These are phyloP conservation scores for Kazachstania bromeliacearum DNA, from an alignment of 805 yeast genomes.

Conservation along the genomic window DNA sequence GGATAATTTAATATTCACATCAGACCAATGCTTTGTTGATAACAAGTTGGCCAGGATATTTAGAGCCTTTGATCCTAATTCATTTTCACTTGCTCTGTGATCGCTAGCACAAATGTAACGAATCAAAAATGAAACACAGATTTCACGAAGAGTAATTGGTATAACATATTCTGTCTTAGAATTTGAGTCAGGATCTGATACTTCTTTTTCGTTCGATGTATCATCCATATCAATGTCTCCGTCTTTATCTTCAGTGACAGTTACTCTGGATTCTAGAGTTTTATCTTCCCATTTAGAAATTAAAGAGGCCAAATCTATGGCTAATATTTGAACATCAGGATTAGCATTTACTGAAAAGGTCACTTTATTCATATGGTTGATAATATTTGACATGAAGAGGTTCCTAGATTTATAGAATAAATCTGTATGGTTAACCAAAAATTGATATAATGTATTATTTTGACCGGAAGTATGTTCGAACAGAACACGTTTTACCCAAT, in stretches of 20 bases:
- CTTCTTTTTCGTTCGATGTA: neutral
- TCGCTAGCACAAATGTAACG: slow-evolving; percentile 81
- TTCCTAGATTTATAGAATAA: slow-evolving; percentile 80
- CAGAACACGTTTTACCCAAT: slow-evolving; percentile 87
- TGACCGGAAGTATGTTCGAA: slow-evolving; percentile 85
- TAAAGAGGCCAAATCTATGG: slow-evolving; percentile 82
- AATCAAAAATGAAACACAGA: slow-evolving; percentile 80
- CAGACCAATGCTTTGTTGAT: slow-evolving; percentile 73
- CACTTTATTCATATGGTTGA: slow-evolving; percentile 85
- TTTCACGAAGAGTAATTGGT: slow-evolving; percentile 76
- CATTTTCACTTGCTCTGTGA: slow-evolving; percentile 75
- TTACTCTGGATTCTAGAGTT: slow-evolving; percentile 22
- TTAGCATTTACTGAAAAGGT: slow-evolving; percentile 71
- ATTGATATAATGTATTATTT: slow-evolving; percentile 79
- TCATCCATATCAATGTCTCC: slow-evolving; percentile 22
- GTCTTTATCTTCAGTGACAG: slow-evolving; percentile 13
- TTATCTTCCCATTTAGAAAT: slow-evolving; percentile 77
- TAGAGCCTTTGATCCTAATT: slow-evolving; percentile 71
- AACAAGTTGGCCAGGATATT: slow-evolving; percentile 66
- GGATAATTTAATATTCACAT: slow-evolving; percentile 73
- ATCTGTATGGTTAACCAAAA: slow-evolving; percentile 77
- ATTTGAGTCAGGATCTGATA: slow-evolving; percentile 8
- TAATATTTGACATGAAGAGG: slow-evolving; percentile 78
- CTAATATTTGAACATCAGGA: slow-evolving; percentile 71
- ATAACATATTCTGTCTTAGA: slow-evolving; percentile 26